These are phyloP conservation scores for Polychaeton citri DNA, from an alignment of 2,329 filamentous ascomycete species.

Conservation along the genomic window DNA sequence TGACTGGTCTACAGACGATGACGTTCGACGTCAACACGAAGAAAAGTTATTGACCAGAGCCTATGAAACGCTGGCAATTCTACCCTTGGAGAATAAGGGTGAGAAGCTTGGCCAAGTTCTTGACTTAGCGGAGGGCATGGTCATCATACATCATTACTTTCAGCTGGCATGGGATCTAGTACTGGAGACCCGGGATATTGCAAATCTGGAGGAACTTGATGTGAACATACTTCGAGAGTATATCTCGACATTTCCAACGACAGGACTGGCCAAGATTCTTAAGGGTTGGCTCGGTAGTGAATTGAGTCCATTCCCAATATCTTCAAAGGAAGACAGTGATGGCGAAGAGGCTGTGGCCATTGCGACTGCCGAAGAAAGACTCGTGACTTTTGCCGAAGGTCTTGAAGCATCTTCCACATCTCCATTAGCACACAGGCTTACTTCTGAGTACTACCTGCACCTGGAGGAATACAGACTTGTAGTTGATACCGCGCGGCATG, in stretches of 20 bases:
- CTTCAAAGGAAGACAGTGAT: conserved; percentile 27
- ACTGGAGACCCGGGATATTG: conserved; percentile 76
- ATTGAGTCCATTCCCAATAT: conserved; percentile 74
- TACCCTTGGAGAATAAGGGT: conserved; percentile 54
- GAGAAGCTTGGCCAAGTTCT: conserved; percentile 59
- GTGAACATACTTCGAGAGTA: conserved; percentile 66
- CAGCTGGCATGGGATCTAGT: conserved; percentile 82
- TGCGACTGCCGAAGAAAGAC: conserved; percentile 62
- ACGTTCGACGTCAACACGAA: conserved; percentile 69
- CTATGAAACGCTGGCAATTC: conserved; percentile 61
- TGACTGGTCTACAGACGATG: conserved; percentile 82
- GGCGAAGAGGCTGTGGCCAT: conserved; percentile 41
- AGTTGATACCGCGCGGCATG: conserved; percentile 67
- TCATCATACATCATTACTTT: conserved; percentile 87
- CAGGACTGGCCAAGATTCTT: conserved; percentile 69
- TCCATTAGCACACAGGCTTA: conserved; percentile 67
- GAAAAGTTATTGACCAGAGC: conserved; percentile 77
- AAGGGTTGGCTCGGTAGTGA: conserved; percentile 71
- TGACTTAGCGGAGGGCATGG: conserved; percentile 78
- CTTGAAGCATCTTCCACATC: conserved; percentile 45
- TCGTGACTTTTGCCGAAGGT: conserved; percentile 61
- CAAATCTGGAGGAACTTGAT: conserved; percentile 65
- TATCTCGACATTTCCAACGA: conserved; percentile 69
- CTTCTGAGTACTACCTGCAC: conserved; percentile 70
- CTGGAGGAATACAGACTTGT: conserved; percentile 75